Base-by-base conservation (phyloP, 2,329 filamentous ascomycete genomes). In the Scopulariopsis brevicaulis region DNA sequence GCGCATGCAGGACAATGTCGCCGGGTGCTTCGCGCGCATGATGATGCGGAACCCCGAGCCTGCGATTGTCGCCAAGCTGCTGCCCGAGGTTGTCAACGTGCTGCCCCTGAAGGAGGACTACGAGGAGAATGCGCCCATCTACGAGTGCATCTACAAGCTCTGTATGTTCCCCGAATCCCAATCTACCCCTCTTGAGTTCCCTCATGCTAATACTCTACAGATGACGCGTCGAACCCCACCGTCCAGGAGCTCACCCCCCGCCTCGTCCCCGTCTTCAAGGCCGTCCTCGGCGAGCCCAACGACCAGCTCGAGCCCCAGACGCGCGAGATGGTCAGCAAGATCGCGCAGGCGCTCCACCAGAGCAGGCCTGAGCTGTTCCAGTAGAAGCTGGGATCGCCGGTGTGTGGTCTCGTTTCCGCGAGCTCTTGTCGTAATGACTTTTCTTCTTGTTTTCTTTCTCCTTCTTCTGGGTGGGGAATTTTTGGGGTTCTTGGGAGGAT, bases 51-150 rank as follows among this genome's bases (percentile, higher is more conserved):
- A 96, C 73, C 86, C 89, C n/a, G 85, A 93, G 64, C 83, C 82
- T 64, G 85, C 95, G 11, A 91, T 93, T 20, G 80, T 96, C 57
- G 74, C 80, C 46, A 85, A 96, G 60, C 89, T 96, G 22, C 81
- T 99, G 1, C 92, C 93, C 28, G 84, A 84, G 1, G 75, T 97
- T 32, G 81, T 95, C 59, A 81, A 82, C 61, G 81, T 92, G 32
- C 81, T 97, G 43, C 94, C 94, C 11, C 79, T 97, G 62, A 89
- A 89, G 71, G 92, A 96, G 69, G 94, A 97, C 71, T 97, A 83
- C 66, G 91, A 96, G 73, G 94, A 97, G 82, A 97, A 99, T 74
- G 89, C 90, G 66, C 91, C 94, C 10, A 85, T 97, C 60, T 99
- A 87, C 75, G 82, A 87, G 70, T 95, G 92, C 83, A 86, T 99